Evolutionary conservation across 768 basidiomycete species (phyloP), one percentile per base, ranked within the genome.

Genomic region (Agaricus bisporus): DNA sequence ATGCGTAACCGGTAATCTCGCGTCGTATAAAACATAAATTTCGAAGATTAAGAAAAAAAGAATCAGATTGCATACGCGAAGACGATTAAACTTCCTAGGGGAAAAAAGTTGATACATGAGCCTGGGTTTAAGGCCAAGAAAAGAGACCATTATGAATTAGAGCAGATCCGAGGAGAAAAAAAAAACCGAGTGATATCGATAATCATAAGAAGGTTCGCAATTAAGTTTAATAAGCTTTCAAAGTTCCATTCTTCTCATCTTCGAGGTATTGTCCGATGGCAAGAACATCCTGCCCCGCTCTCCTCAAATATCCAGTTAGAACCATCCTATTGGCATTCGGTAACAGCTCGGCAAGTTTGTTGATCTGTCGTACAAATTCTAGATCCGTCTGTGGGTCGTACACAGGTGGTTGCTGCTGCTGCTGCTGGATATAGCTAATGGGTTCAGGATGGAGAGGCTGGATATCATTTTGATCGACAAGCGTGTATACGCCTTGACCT

Each of bases 191-290:
- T 1, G 11, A 32, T 36, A 10, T 11, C 47, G 26, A 35, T 39
- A 6, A 39, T 39, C 38, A 39, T 39, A 39, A 36, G 14, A 36
- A 39, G 17, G 15, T 12, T 37, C 41, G 28, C 20, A 36, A 36
- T 47, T 10, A 45, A 61, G 73, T 38, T 69, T 65, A 55, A 50
- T 52, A 63, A 52, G 55, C 59, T 57, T 52, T 63, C 45, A 90
- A 63, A 43, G 72, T 76, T 29, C 88, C 88, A 61, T 84, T 87
- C 70, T 85, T 86, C 64, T 90, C 86, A 58, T 92, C 90, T 58
- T 90, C 89, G 10, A 92, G 72, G 65, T 89, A 92, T 63, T 88
- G 85, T 14, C 88, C 88, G 60, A 92, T 89, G n/a, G 90, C 90
- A 41, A 88, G 70, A 41, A 91, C 86, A 66, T 90, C 88, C 63